Evolutionary conservation across 495 filamentous ascomycete genomes (phyloP).

Genomic region (Astrothelium subdiscretum): DNA sequence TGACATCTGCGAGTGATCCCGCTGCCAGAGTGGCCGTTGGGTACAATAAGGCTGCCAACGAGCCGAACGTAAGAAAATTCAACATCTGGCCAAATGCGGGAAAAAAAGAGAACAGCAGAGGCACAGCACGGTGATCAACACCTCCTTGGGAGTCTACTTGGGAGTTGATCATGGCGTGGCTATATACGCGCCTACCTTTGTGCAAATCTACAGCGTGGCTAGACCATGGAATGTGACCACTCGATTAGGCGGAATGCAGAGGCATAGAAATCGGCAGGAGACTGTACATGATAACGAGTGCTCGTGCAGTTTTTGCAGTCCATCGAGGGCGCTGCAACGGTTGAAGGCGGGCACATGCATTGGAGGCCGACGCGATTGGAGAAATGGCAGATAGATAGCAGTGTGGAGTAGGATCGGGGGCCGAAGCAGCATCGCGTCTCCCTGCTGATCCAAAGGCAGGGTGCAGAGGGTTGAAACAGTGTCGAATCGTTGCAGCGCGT

Average conservation of each 20-base stretch:
- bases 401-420: not conserved
- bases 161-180: not conserved
- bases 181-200: not conserved
- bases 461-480: no score
- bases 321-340: not conserved
- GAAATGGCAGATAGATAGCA: not conserved
- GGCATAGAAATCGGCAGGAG: not conserved
- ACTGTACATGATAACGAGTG: not conserved
- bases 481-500: not conserved
- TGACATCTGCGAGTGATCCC: slow-evolving; percentile 39
- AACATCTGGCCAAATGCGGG: not conserved
- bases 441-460: no score
- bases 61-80: not conserved
- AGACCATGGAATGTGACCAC: not conserved
- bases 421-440: no score
- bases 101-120: not conserved
- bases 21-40: slow-evolving; percentile 15
- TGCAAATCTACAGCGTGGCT: not conserved
- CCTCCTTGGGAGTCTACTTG: not conserved
- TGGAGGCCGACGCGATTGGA: not conserved
- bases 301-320: not conserved
- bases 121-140: not conserved
- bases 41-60: not conserved
- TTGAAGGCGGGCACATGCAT: not conserved
- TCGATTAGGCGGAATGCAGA: not conserved